These are phyloP conservation scores for Fusarium sp. DNA, from an alignment of 2,329 filamentous ascomycete genomes.

Conservation along the genomic window DNA sequence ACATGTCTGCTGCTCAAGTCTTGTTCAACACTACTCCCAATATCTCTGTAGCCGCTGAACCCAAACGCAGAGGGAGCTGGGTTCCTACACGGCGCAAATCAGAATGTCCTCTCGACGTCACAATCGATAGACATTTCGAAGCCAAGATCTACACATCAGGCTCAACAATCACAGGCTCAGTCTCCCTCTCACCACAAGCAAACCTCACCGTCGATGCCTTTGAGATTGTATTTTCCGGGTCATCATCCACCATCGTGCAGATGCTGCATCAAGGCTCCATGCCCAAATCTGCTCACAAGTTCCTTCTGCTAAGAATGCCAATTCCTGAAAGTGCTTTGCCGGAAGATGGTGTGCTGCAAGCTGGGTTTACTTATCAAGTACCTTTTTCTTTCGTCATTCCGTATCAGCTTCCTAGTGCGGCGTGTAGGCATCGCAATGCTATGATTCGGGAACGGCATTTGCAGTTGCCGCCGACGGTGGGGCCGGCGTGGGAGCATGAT, in stretches of 20 bases:
- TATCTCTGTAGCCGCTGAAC: background rate
- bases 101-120: constrained; percentile 27
- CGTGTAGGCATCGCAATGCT: constrained; percentile 25
- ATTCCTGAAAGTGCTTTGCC: constrained; percentile 19
- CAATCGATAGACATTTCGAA: constrained; percentile 33
- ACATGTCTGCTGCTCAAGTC: constrained; percentile 15
- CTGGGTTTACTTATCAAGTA: constrained; percentile 12
- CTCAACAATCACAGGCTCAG: constrained; percentile 24
- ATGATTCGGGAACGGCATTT: constrained; percentile 26
- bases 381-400: constrained; percentile 40
- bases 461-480: constrained; percentile 33
- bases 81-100: constrained; percentile 12
- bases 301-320: constrained; percentile 34
- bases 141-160: constrained; percentile 38
- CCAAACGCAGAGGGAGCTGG: constrained; percentile 30
- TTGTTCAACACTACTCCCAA: constrained; percentile 5
- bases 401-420: constrained; percentile 26
- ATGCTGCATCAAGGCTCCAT: constrained; percentile 27
- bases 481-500: constrained; percentile 30
- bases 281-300: constrained; percentile 24
- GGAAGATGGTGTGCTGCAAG: background rate
- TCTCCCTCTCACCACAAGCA: constrained; percentile 7
- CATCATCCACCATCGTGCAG: constrained; percentile 9
- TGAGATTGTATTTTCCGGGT: constrained; percentile 24
- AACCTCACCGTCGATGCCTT: constrained; percentile 26